These are phyloP conservation scores for Cryptococcus jaspeensis DNA, from an alignment of 1,284 basidiomycete genomes.

Conservation along the genomic window DNA sequence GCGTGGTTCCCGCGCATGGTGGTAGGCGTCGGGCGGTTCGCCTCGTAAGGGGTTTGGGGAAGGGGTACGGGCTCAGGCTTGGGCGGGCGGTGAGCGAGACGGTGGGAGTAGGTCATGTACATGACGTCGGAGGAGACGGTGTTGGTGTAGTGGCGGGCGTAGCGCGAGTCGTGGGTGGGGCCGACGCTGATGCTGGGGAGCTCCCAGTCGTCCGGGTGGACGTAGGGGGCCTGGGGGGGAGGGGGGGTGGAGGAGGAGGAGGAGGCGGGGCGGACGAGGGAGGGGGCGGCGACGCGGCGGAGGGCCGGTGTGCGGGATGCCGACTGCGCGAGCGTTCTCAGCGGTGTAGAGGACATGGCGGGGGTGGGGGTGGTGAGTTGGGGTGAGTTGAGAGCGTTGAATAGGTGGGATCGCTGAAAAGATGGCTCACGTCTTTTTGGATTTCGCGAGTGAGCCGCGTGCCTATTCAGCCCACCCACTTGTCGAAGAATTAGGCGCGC, in stretches of 20 bases:
- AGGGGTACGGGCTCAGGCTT: slow-evolving; percentile 28
- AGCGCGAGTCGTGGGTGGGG: slow-evolving; percentile 68
- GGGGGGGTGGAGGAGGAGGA: slow-evolving; percentile 9
- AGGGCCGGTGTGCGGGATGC: slow-evolving; percentile 6
- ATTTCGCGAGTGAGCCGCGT: no score
- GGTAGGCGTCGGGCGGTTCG: slow-evolving; percentile 46
- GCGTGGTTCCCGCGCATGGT: slow-evolving; percentile 45
- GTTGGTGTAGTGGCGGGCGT: slow-evolving; percentile 78
- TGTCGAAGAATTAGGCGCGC: slow-evolving; percentile 2
- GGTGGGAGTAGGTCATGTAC: slow-evolving; percentile 91
- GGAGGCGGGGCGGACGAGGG: slow-evolving; percentile 10
- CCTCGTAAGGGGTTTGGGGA: slow-evolving; percentile 46
- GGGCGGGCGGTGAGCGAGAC: slow-evolving; percentile 45
- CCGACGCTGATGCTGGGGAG: slow-evolving; percentile 52
- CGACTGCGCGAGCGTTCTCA: slow-evolving; percentile 4
- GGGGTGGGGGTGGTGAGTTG: not conserved
- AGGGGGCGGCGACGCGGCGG: slow-evolving; percentile 4
- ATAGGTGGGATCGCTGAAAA: not conserved
- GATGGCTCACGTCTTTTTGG: no score
- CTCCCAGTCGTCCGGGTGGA: slow-evolving; percentile 12
- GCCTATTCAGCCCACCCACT: no score
- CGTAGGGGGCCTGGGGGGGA: not conserved
- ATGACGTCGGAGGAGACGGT: slow-evolving; percentile 84
- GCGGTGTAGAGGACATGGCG: slow-evolving; percentile 10
- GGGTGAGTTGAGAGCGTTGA: not conserved